These are phyloP conservation scores for Aureobasidium sp. DNA, from an alignment of 2,329 filamentous ascomycete genomes.

Conservation along the genomic window DNA sequence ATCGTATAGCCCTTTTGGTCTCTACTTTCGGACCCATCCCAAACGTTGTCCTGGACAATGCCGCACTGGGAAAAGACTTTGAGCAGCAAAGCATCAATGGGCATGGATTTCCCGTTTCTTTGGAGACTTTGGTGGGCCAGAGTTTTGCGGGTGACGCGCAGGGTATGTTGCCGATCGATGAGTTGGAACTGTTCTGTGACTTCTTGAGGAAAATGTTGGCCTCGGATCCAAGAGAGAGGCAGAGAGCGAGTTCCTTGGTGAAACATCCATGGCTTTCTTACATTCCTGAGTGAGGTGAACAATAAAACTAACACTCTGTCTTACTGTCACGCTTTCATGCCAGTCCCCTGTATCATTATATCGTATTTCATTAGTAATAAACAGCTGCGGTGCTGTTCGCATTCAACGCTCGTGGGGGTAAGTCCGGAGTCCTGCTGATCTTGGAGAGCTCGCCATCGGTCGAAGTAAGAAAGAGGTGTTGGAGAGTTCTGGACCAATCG, in stretches of 20 bases:
- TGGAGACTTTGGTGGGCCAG: conserved; percentile 10
- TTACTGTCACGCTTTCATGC: too few species aligned
- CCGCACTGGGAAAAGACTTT: conserved; percentile 14
- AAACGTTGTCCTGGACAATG: conserved; percentile 15
- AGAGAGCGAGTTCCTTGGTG: background rate
- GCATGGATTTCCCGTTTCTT: background rate
- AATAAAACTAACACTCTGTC: background rate
- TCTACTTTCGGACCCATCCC: conserved; percentile 17
- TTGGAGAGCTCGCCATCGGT: too few species aligned
- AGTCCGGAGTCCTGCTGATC: too few species aligned
- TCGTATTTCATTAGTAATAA: too few species aligned
- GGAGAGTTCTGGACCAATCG: too few species aligned
- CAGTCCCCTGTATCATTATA: too few species aligned
- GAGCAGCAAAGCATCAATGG: conserved; percentile 13
- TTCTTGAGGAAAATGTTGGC: conserved; percentile 15
- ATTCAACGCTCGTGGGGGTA: too few species aligned
- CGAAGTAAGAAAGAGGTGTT: too few species aligned
- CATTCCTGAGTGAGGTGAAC: background rate
- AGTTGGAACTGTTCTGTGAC: conserved; percentile 14
- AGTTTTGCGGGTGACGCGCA: background rate
- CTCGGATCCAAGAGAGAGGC: conserved; percentile 6
- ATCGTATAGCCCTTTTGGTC: conserved; percentile 19
- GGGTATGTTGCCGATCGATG: conserved; percentile 10
- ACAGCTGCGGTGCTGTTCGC: too few species aligned
- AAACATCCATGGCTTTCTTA: conserved; percentile 9